Evolutionary conservation across 805 yeast genomes (phyloP).

Genomic region (Metschnikowia santaceciliae): DNA sequence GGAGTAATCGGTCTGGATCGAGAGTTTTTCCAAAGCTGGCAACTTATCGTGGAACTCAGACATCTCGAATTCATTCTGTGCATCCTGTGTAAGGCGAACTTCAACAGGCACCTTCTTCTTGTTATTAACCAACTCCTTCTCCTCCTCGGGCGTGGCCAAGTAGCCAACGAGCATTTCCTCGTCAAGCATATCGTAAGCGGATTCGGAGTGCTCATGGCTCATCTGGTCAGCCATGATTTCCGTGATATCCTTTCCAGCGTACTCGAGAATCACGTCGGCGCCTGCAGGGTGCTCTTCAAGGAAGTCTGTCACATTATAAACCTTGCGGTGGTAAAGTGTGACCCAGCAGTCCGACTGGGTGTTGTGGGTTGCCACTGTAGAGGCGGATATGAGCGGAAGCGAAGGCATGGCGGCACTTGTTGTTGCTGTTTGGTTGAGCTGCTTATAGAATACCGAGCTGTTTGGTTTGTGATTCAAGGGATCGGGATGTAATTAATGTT

Average conservation of each 20-base stretch:
- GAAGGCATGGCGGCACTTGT: background rate
- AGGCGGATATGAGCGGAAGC: slow-evolving; percentile 59
- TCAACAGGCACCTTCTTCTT: slow-evolving; percentile 56
- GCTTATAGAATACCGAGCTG: background rate
- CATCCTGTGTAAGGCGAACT: slow-evolving; percentile 37
- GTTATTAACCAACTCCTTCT: slow-evolving; percentile 60
- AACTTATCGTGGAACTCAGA: slow-evolving; percentile 52
- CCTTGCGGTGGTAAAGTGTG: slow-evolving; percentile 69
- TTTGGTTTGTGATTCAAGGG: background rate
- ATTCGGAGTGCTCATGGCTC: slow-evolving; percentile 76
- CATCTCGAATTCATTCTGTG: slow-evolving; percentile 25
- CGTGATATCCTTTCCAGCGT: slow-evolving; percentile 63
- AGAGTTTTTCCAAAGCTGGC: slow-evolving; percentile 69
- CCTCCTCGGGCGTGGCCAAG: slow-evolving; percentile 79
- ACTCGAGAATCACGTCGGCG: slow-evolving; percentile 50
- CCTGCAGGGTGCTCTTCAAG: slow-evolving; percentile 74
- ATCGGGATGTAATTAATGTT: background rate
- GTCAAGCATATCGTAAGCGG: slow-evolving; percentile 81
- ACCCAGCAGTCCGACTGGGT: slow-evolving; percentile 68
- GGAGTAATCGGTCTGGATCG: slow-evolving; percentile 72
- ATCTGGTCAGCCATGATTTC: slow-evolving; percentile 68
- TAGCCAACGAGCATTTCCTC: slow-evolving; percentile 79
- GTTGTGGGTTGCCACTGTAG: slow-evolving; percentile 52
- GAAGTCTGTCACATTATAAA: slow-evolving; percentile 77
- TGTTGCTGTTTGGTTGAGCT: background rate